Base-by-base conservation (phyloP, 257 asterid species). In the Scutellaria galericulata region DNA sequence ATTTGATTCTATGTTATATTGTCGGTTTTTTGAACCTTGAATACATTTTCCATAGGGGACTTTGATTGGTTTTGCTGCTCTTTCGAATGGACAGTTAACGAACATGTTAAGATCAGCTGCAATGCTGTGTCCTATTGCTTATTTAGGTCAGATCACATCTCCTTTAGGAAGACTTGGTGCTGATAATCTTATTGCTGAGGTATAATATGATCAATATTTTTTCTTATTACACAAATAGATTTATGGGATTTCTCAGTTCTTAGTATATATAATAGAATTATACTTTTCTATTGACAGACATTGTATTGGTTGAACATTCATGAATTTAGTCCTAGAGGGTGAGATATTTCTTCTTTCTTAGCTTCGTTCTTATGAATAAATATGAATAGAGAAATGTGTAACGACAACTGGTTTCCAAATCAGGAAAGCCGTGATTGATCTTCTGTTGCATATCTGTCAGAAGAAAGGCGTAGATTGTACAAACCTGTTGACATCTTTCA, bases 281-380 rank as follows among this genome's bases (percentile, higher is more conserved):
- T 64, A 15, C 7, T 18, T 46, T 64, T 48, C 39, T 53, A 7
- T 50, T 39, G 51, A 57, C 80, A 77, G 80, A 35, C 73, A 48
- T 66, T 77, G 27, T 42, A 74, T 65, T 65, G 82, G 82, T 65
- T 74, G 76, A 7, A 71, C 24, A 66, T 81, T 37, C 71, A 74
- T 77, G 86, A 81, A 48, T 81, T 81, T 56, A 78, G 73, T 52
- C 84, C 80, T n/a, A 55, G 40, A 40, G 82, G 78, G 87, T 83
- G 24, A 75, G 83, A 42, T 31, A 14, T 31, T 69, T 64, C 63
- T 63, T 63, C 64, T 41, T 52, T 9, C 3, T 46, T 7, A 48
- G 15, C 48, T 31, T 61, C 1, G 11, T 44, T 9, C 10, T 44
- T 7, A 7, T 50, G 37, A 24, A 7, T n/a, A 24, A 24, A 31